Evolutionary conservation across 106 monocot genomes (phyloP).

Genomic region (Acorus gramineus): DNA sequence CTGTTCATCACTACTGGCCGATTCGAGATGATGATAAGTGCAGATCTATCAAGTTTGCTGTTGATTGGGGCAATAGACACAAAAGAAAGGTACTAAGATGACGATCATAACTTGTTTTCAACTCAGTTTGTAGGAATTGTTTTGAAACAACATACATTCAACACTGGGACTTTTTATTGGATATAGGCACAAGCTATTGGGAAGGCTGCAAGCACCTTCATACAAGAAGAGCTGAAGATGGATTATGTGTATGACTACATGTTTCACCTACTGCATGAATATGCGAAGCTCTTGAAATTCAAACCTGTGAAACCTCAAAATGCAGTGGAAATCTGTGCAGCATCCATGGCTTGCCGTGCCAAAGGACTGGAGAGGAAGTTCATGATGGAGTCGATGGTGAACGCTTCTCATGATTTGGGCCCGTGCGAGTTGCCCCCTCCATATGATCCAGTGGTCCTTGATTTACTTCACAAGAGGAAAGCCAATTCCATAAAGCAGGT

Average conservation of each 20-base stretch:
- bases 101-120: neutral
- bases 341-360: conserved; percentile 11
- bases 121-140: neutral
- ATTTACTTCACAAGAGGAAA: conserved; percentile 5
- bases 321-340: conserved; percentile 9
- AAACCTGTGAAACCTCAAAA: conserved; percentile 11
- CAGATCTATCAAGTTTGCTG: conserved; percentile 67
- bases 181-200: conserved; percentile 17
- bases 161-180: too few species aligned
- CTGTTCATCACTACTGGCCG: conserved; percentile 70
- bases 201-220: conserved; percentile 14
- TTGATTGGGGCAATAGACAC: conserved; percentile 73
- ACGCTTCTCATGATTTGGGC: neutral
- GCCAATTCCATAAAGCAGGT: conserved; percentile 5
- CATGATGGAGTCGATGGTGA: conserved; percentile 19
- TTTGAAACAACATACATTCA: too few species aligned
- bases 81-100: conserved; percentile 22
- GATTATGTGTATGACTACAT: conserved; percentile 29
- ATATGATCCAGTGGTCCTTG: neutral
- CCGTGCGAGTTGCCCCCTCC: conserved; percentile 22
- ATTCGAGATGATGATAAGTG: conserved; percentile 40
- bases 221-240: conserved; percentile 17
- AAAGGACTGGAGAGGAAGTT: conserved; percentile 9
- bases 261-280: conserved; percentile 21
- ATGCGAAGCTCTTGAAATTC: conserved; percentile 17